Base-by-base conservation (phyloP, 768 basidiomycete genomes). In the Daedaleopsis nitida region DNA sequence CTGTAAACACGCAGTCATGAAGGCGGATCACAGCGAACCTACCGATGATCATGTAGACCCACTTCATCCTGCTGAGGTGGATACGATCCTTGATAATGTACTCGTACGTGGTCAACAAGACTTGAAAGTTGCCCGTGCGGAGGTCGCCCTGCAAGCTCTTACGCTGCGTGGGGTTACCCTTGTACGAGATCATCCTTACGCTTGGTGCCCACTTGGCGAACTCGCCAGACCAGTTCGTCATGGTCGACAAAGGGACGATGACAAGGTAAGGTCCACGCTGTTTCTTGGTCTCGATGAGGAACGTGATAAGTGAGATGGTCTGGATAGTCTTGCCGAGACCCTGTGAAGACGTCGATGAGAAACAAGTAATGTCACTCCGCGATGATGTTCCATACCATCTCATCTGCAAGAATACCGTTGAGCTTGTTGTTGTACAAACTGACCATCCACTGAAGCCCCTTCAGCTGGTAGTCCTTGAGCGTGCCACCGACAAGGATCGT, bases 31-130 rank as follows among this genome's bases (percentile, higher is more conserved):
- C 16, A 42, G 14, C 34, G 44, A 37, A 73, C 83, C 57, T 62
- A 91, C 88, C 94, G 65, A 98, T 95, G 73, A 98, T 96, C 93
- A 96, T 96, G 72, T 98, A 96, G 9, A 96, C 76, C 95, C 95
- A 98, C 71, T 93, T 94, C 68, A 94, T 84, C 77, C 95, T 94
- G 75, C 89, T 87, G 35, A 98, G 79, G 60, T 89, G 74, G 1
- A 92, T 91, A n/a, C 93, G 87, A 74, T 98, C 96, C 78, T 95
- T 95, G 82, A 96, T 97, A 74, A 98, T 94, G 70, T 97, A 98
- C 71, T 97, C 95, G 72, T 96, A 98, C 0, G 95, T 98, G 14
- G 96, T 98, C 55, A 98, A 75, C 56, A 97, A 75, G 23, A 97
- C 95, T 69, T 96, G 93, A 82, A 96, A 97, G 65, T 92, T 85